Conservation (phyloP, 75 land plant genomes). For the Pseudotsuga menziesii region DNA sequence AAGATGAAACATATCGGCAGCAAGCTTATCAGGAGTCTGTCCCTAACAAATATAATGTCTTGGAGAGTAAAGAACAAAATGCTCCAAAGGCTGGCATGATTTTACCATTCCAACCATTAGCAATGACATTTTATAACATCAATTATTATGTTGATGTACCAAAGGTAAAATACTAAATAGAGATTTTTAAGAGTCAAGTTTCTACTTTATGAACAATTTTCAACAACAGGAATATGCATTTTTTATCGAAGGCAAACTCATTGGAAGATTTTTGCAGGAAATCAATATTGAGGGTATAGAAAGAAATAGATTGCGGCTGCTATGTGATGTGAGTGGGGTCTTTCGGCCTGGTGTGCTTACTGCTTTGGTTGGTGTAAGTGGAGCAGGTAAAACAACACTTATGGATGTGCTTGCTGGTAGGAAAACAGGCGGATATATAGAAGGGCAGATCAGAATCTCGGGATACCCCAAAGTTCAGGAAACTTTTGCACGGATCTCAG, state of each 20-base stretch:
- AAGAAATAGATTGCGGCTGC: slow-evolving; percentile 45
- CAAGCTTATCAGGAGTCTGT: neutral
- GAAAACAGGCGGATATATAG: slow-evolving; percentile 69
- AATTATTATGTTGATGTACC: slow-evolving; percentile 52
- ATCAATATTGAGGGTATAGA: slow-evolving; percentile 45
- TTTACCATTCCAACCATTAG: slow-evolving; percentile 27
- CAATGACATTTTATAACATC: slow-evolving; percentile 31
- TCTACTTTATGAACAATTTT: too few species aligned
- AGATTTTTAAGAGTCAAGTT: neutral
- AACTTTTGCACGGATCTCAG: slow-evolving; percentile 66
- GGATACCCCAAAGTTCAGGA: slow-evolving; percentile 65
- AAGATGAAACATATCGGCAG: neutral
- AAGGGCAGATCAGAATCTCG: slow-evolving; percentile 53
- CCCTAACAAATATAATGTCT: slow-evolving; percentile 4
- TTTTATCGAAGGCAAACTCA: neutral
- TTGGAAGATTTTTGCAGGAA: slow-evolving; percentile 37
- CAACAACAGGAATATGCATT: neutral
- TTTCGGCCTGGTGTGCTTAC: slow-evolving; percentile 71
- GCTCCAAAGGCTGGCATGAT: slow-evolving; percentile 36
- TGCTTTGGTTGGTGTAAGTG: slow-evolving; percentile 76
- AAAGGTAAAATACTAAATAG: slow-evolving; percentile 14
- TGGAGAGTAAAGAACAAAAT: slow-evolving; percentile 13
- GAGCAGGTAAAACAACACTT: slow-evolving; percentile 77
- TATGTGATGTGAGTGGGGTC: slow-evolving; percentile 52
- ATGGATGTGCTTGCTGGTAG: slow-evolving; percentile 79